phyloP scores from a whole-genome alignment of 225 moss, liverwort and hornwort species.

The Physcomitrellopsis africana region DNA sequence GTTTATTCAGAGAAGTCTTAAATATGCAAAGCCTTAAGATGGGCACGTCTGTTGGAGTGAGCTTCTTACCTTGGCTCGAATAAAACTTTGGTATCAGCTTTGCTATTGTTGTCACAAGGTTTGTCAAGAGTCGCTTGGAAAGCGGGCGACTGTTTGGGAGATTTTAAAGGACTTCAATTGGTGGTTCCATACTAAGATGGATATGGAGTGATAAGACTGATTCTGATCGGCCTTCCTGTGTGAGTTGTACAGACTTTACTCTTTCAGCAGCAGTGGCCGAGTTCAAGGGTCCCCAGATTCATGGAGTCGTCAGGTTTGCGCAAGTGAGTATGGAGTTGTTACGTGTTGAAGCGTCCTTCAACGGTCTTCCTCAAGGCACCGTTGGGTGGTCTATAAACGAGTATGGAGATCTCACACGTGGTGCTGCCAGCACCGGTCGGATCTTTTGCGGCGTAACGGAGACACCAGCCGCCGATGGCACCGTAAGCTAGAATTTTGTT shows the following conservation, averaged over 20 bases:
- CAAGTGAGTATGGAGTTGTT: constrained; percentile 85
- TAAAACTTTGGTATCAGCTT: constrained; percentile 47
- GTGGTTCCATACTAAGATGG: constrained; percentile 31
- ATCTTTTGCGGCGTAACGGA: constrained; percentile 54
- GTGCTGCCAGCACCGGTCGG: constrained; percentile 88
- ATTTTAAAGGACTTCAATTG: constrained; percentile 35
- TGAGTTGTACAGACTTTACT: constrained; percentile 60
- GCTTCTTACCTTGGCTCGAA: constrained; percentile 27
- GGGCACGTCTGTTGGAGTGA: constrained; percentile 53
- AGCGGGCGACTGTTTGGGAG: constrained; percentile 44
- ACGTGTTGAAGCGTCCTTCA: constrained; percentile 84
- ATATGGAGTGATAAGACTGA: constrained; percentile 27
- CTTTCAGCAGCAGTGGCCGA: constrained; percentile 95
- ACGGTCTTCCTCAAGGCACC: constrained; percentile 76
- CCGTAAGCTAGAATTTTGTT: constrained; percentile 16
- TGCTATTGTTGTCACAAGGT: constrained; percentile 23
- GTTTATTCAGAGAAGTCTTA: constrained; percentile 25
- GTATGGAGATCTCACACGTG: constrained; percentile 86
- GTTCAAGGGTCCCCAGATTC: constrained; percentile 93
- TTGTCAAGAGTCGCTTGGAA: constrained; percentile 50
- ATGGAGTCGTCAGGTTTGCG: constrained; percentile 88
- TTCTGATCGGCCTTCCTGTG: constrained; percentile 22
- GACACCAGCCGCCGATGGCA: constrained; percentile 25
- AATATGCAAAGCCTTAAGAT: constrained; percentile 34
- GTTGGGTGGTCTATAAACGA: constrained; percentile 93